Evolutionary conservation across 1,139 yeast genomes (phyloP).

Genomic region (Taiozyma sp.): DNA sequence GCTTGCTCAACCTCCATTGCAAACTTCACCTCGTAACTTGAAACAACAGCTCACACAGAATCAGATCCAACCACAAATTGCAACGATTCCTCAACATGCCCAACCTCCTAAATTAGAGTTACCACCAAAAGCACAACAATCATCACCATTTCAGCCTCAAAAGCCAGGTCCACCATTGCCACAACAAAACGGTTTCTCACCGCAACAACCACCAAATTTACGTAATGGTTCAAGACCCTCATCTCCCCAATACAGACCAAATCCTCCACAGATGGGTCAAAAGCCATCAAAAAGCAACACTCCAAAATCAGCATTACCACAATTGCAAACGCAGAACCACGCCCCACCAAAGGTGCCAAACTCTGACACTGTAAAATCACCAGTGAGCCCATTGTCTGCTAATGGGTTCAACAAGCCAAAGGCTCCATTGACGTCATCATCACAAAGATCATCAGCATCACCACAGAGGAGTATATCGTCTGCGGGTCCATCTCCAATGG

Average conservation of each 20-base stretch:
- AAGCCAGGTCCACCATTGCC: conserved; percentile 4
- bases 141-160: neutral
- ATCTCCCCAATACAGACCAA: neutral
- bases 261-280: neutral
- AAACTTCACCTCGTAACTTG: neutral
- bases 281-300: neutral
- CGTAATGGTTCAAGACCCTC: neutral
- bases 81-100: neutral
- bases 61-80: neutral
- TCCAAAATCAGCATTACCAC: neutral
- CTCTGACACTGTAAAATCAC: neutral
- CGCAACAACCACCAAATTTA: neutral
- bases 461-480: neutral
- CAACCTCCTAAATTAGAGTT: neutral
- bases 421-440: neutral
- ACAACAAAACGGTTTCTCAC: neutral
- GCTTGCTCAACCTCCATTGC: neutral
- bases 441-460: neutral
- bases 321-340: neutral
- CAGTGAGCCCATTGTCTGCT: neutral
- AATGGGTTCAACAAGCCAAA: neutral
- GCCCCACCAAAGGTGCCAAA: neutral
- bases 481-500: neutral
- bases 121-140: neutral
- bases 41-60: neutral